Percentiles rank a stretch among this genome's conserved stretches.
phyloP scores from a whole-genome alignment of 1,284 basidiomycete genomes.

The Coniferiporia weirii region DNA sequence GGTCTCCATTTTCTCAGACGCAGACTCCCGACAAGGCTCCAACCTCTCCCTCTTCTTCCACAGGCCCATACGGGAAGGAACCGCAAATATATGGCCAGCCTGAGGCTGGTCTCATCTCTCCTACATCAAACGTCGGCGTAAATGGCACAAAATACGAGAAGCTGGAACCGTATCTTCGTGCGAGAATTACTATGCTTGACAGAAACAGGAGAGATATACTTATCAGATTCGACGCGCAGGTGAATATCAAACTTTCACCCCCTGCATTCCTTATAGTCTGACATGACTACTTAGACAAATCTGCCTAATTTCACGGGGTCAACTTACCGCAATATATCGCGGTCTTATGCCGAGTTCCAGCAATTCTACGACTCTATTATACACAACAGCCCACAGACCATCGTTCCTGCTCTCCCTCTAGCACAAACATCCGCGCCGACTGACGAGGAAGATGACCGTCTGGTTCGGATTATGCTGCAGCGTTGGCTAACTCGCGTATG shows the following conservation, averaged over 20 bases:
- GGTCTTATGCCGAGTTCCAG: conserved; percentile 89
- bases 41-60: conserved; percentile 28
- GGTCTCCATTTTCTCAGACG: conserved; percentile 31
- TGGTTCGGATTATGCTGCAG: conserved; percentile 89
- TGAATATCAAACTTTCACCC: conserved; percentile 32
- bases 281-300: conserved; percentile 63
- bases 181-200: conserved; percentile 84
- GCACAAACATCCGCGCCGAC: conserved; percentile 91
- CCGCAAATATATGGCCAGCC: conserved; percentile 81
- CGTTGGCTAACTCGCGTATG: conserved; percentile 88
- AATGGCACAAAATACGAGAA: conserved; percentile 71
- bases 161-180: conserved; percentile 76
- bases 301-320: conserved; percentile 84
- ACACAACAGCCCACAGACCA: conserved; percentile 83
- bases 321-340: conserved; percentile 85
- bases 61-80: conserved; percentile 65
- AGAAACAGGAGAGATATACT: conserved; percentile 90
- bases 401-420: conserved; percentile 85
- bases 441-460: conserved; percentile 92
- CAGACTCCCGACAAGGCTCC: conserved; percentile 36
- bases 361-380: conserved; percentile 85
- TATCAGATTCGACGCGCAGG: conserved; percentile 89
- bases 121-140: conserved; percentile 51
- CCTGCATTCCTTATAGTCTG: neutral
- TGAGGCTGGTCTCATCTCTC: conserved; percentile 74